phyloP scores from a whole-genome alignment of 441 rosid species.

The Theobroma grandiflorum region DNA sequence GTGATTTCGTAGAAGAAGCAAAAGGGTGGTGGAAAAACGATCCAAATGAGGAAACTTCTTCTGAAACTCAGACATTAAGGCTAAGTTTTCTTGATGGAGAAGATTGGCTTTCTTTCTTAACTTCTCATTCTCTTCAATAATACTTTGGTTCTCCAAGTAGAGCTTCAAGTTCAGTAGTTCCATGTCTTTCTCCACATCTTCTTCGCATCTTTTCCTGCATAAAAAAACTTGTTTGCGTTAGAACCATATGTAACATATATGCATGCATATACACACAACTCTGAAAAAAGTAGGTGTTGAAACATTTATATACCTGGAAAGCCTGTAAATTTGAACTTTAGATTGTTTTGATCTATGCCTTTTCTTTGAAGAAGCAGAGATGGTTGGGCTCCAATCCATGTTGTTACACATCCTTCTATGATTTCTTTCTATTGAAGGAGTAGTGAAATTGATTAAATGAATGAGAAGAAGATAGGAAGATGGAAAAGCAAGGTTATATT shows the following conservation, averaged over 20 bases:
- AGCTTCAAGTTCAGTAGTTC: slow-evolving; percentile 52
- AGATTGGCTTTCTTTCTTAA: slow-evolving; percentile 50
- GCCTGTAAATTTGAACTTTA: slow-evolving; percentile 52
- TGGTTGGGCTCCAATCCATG: slow-evolving; percentile 40
- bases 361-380: slow-evolving; percentile 34
- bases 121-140: slow-evolving; percentile 53
- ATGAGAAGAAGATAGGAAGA: slow-evolving; percentile 16
- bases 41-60: slow-evolving; percentile 43
- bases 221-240: not conserved
- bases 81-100: slow-evolving; percentile 52
- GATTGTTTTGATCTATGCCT: slow-evolving; percentile 45
- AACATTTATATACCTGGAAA: slow-evolving; percentile 47
- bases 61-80: slow-evolving; percentile 44
- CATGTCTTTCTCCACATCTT: slow-evolving; percentile 38
- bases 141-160: slow-evolving; percentile 52
- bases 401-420: slow-evolving; percentile 47
- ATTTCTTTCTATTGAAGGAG: not conserved
- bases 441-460: not conserved
- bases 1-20: slow-evolving; percentile 35
- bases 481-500: not conserved
- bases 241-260: not conserved
- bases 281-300: not conserved
- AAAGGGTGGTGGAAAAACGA: slow-evolving; percentile 39
- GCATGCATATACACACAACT: not conserved
- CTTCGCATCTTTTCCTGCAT: slow-evolving; percentile 38